phyloP scores from a whole-genome alignment of 2,329 filamentous ascomycete species.

The Rutstroemia sp. region DNA sequence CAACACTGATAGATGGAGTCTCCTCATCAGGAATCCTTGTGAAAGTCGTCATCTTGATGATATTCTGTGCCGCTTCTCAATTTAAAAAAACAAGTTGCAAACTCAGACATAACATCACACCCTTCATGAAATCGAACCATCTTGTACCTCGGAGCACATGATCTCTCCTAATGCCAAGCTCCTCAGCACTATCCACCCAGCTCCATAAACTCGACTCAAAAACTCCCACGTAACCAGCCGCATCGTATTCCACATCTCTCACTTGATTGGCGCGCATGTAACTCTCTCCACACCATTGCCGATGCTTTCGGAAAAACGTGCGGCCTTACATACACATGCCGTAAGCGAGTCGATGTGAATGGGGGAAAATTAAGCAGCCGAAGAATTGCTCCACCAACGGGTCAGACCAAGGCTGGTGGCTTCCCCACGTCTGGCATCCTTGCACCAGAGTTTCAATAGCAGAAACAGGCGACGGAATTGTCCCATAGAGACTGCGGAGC shows the following conservation, averaged over 20 bases:
- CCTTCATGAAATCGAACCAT: background rate
- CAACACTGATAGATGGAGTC: conserved; percentile 56
- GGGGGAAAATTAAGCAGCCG: conserved; percentile 1
- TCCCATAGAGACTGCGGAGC: too few species aligned
- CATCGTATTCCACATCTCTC: background rate
- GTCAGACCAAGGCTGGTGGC: background rate
- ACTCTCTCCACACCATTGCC: background rate
- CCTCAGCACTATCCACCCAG: background rate
- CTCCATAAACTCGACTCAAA: background rate
- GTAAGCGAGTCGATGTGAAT: conserved; percentile 1
- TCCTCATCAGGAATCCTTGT: conserved; percentile 57
- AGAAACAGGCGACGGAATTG: background rate
- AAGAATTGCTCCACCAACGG: background rate
- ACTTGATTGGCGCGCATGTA: conserved; percentile 10
- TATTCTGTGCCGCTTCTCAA: background rate
- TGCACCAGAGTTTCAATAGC: background rate
- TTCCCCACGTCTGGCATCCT: background rate
- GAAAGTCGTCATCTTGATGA: conserved; percentile 58
- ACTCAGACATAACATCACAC: background rate
- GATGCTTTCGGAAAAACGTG: background rate
- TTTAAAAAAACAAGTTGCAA: background rate
- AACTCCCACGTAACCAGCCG: background rate
- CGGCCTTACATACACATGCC: background rate
- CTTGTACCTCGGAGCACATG: conserved; percentile 3
- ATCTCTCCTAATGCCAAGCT: background rate